phyloP scores from a whole-genome alignment of 495 filamentous ascomycete genomes.

The Penicillium paxilli region DNA sequence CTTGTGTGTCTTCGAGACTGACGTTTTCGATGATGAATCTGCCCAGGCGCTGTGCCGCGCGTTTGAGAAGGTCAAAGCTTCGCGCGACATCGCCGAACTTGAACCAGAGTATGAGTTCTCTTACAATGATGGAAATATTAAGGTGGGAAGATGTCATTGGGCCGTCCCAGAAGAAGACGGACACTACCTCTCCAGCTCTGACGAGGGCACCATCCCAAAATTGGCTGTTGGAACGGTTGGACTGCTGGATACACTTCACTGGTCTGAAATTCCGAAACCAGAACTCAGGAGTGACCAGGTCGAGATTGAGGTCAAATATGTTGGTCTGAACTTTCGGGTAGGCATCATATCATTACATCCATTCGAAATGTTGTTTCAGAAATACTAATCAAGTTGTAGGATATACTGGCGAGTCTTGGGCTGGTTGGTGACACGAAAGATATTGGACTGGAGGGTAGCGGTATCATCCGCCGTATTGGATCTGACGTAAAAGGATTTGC shows the following conservation, averaged over 20 bases:
- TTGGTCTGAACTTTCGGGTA: slow-evolving; percentile 8
- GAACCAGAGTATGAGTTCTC: slow-evolving; percentile 34
- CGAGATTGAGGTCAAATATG: slow-evolving; percentile 8
- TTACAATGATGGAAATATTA: slow-evolving; percentile 18
- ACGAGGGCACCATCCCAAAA: not conserved
- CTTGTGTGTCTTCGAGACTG: slow-evolving; percentile 42
- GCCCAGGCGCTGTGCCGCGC: not conserved
- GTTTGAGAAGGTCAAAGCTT: not conserved
- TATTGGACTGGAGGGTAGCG: slow-evolving; percentile 9
- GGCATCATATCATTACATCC: not conserved
- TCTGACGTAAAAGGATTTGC: not conserved
- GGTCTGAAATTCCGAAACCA: not conserved
- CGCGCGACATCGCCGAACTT: not conserved
- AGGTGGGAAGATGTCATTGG: slow-evolving; percentile 27
- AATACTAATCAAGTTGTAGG: not conserved
- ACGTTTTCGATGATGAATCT: slow-evolving; percentile 13
- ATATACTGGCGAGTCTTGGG: not conserved
- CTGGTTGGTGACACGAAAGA: slow-evolving; percentile 3
- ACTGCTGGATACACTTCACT: not conserved
- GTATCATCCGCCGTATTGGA: slow-evolving; percentile 4
- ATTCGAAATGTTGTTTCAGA: not conserved
- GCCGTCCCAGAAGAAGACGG: slow-evolving; percentile 9
- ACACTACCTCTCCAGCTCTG: not conserved
- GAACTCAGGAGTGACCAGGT: not conserved
- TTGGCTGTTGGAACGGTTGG: not conserved